Conservation (phyloP, 352 stramenopile species). For the Globisporangium emineosum region DNA sequence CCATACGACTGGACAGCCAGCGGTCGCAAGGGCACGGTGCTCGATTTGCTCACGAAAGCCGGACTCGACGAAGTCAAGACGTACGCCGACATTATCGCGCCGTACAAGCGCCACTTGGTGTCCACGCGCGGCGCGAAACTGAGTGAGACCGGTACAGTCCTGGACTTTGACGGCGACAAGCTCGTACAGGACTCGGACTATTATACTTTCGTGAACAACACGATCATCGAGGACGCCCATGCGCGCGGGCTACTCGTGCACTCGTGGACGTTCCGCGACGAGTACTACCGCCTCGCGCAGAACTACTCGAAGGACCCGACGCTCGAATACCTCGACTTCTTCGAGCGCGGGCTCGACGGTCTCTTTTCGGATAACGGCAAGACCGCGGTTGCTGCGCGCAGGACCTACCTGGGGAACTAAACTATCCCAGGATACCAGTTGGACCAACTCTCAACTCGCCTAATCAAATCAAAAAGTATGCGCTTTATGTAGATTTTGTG, state of each 20-base stretch:
- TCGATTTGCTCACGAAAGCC: conserved; percentile 47
- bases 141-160: conserved; percentile 31
- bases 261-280: conserved; percentile 66
- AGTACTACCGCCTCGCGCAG: conserved; percentile 50
- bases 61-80: conserved; percentile 62
- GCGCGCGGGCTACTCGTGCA: conserved; percentile 58
- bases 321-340: conserved; percentile 65
- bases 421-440: no score
- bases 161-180: conserved; percentile 66
- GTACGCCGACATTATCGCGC: conserved; percentile 68
- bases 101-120: conserved; percentile 84
- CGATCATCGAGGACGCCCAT: conserved; percentile 54
- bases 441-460: no score
- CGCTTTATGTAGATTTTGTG: no score
- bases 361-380: conserved; percentile 66
- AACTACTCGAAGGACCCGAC: conserved; percentile 64
- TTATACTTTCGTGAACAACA: conserved; percentile 34
- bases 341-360: conserved; percentile 54
- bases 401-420: conserved; percentile 30
- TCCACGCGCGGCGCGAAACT: conserved; percentile 41
- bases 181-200: conserved; percentile 59
- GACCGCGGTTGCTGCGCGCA: conserved; percentile 40
- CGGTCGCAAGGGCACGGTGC: conserved; percentile 49
- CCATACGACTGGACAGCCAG: conserved; percentile 69
- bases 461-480: no score